phyloP scores from a whole-genome alignment of 768 basidiomycete species.

The Mycena floridula region DNA sequence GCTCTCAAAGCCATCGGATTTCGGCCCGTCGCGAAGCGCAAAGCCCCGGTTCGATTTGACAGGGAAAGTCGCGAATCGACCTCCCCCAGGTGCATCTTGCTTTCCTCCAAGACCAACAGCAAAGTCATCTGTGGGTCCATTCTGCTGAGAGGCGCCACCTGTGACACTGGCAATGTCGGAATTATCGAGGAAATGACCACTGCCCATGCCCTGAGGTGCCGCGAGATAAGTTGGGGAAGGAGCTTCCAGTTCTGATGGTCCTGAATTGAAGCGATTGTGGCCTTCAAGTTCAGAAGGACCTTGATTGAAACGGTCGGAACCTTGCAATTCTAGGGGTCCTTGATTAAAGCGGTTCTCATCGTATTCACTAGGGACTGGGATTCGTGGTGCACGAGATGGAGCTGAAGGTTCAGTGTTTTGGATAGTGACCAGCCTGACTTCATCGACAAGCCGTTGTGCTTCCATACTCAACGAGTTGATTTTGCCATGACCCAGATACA shows the following conservation, averaged over 20 bases:
- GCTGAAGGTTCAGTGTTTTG: constrained; percentile 20
- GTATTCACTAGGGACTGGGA: constrained; percentile 3
- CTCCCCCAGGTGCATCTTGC: constrained; percentile 23
- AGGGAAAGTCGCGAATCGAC: constrained; percentile 67
- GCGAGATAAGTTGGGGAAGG: constrained; percentile 10
- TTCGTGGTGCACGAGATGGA: constrained; percentile 3
- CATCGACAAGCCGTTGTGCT: constrained; percentile 47
- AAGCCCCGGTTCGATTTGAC: constrained; percentile 32
- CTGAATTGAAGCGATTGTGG: too few species aligned
- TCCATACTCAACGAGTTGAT: constrained; percentile 60
- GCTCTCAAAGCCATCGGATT: constrained; percentile 20
- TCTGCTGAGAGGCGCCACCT: constrained; percentile 7
- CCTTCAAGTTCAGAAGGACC: too few species aligned
- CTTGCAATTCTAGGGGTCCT: not conserved
- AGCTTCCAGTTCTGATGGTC: not conserved
- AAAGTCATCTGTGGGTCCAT: constrained; percentile 33
- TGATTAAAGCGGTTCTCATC: constrained; percentile 3
- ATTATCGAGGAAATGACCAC: constrained; percentile 22
- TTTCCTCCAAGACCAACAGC: constrained; percentile 22
- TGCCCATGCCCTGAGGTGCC: constrained; percentile 21
- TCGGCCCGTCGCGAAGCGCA: constrained; percentile 18
- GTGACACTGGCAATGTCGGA: constrained; percentile 10
- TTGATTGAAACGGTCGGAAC: too few species aligned
- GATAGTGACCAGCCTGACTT: constrained; percentile 42
- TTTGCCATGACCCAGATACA: constrained; percentile 63